Conservation (phyloP, 495 filamentous ascomycete genomes). For the Podospora tetraspora region DNA sequence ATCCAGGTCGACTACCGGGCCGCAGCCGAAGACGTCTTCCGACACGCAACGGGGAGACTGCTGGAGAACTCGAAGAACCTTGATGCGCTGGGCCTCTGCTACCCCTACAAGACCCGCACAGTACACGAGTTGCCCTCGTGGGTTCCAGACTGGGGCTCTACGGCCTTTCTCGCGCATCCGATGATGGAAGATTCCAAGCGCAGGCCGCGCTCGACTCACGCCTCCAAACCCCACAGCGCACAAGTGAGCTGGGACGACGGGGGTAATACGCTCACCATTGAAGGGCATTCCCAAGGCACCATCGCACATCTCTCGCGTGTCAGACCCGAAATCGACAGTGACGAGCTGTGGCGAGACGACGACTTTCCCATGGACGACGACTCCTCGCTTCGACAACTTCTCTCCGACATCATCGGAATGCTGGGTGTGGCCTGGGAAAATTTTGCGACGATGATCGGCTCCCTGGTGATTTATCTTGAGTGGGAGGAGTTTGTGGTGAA, state of each 20-base stretch:
- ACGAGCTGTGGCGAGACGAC: background rate
- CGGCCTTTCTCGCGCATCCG: background rate
- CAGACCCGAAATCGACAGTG: background rate
- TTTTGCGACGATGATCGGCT: background rate
- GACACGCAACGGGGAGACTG: conserved; percentile 2
- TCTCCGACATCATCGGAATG: background rate
- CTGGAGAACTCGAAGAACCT: conserved; percentile 5
- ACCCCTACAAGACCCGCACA: background rate
- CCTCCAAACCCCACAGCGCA: background rate
- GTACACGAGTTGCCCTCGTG: conserved; percentile 10
- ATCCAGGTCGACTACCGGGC: conserved; percentile 9
- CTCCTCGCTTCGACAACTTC: background rate
- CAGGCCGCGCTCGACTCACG: conserved; percentile 5
- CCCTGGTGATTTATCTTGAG: background rate
- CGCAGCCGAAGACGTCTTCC: conserved; percentile 2
- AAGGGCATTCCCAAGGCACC: conserved; percentile 12
- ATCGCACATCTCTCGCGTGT: background rate
- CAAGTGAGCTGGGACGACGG: conserved; percentile 5
- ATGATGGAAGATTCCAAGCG: conserved; percentile 6
- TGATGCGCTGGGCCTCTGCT: conserved; percentile 10
- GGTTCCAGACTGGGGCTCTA: conserved; percentile 10
- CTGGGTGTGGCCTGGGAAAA: background rate
- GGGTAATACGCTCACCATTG: background rate
- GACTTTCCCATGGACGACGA: background rate
- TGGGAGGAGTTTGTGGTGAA: conserved; percentile 10